Evolutionary conservation across 2,329 filamentous ascomycete genomes (phyloP).

Genomic region (Phialemonium atrogriseum): DNA sequence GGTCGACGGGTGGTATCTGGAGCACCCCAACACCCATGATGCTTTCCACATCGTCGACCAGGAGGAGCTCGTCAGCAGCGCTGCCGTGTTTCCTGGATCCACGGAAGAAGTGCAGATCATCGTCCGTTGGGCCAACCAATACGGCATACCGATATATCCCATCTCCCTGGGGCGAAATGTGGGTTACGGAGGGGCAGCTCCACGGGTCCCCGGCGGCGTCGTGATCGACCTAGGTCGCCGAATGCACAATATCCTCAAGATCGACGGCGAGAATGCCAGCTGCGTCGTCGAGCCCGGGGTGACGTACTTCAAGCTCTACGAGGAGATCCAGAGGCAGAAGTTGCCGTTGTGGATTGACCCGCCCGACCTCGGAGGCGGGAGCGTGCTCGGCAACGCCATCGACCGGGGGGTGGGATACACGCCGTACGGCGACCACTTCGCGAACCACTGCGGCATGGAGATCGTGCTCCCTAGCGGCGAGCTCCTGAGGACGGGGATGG

Average conservation of each 20-base stretch:
- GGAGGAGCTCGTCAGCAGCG: constrained; percentile 32
- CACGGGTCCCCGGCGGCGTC: constrained; percentile 40
- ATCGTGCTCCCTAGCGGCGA: constrained; percentile 36
- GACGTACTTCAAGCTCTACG: constrained; percentile 41
- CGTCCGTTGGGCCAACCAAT: constrained; percentile 35
- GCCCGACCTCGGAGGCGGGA: constrained; percentile 32
- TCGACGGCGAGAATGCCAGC: constrained; percentile 40
- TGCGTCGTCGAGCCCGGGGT: constrained; percentile 49
- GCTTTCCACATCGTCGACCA: constrained; percentile 28
- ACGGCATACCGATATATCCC: constrained; percentile 37
- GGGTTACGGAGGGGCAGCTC: constrained; percentile 46
- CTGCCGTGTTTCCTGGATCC: constrained; percentile 32
- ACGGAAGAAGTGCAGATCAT: constrained; percentile 38
- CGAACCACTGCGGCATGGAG: constrained; percentile 34
- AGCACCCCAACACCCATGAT: constrained; percentile 27
- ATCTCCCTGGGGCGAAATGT: constrained; percentile 41
- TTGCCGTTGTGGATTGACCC: constrained; percentile 35
- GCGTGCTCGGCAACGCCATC: constrained; percentile 34
- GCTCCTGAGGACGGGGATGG: constrained; percentile 38
- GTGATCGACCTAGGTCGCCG: constrained; percentile 40
- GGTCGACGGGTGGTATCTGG: constrained; percentile 24
- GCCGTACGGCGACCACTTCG: constrained; percentile 31
- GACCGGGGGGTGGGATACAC: constrained; percentile 38
- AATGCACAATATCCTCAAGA: constrained; percentile 45
- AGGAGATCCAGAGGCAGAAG: constrained; percentile 32